Base-by-base conservation (phyloP, 2,329 filamentous ascomycete genomes). In the Coniochaeta sp. region DNA sequence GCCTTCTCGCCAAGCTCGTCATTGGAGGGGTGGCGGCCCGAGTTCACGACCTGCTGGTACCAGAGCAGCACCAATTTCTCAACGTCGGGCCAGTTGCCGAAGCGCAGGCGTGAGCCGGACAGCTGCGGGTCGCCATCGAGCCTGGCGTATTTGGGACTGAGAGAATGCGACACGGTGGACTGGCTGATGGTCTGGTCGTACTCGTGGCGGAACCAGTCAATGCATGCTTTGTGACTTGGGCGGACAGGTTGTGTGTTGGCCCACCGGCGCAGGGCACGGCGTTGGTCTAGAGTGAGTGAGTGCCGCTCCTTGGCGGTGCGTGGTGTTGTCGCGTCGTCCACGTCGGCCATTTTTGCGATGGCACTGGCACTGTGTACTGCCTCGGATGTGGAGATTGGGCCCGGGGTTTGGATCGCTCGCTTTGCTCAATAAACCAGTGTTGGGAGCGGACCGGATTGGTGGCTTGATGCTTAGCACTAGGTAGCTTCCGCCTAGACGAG, bases 31-130 rank as follows among this genome's bases (percentile, higher is more conserved):
- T 83, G 81, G 59, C 82, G 81, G 59, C 83, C 83, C 2, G 76
- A 77, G 31, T 75, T 74, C 56, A 79, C 76, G 59, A 79, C 77
- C 64, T 81, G 77, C 66, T 82, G 78, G 67, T 82, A 81, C 81
- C 81, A 83, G 7, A 81, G 73, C 62, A 83, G 72, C 22, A 83
- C 81, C 9, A 83, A 76, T 73, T 82, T 82, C 73, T 83, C 81
- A 59, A 86, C 83, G 64, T 86, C 83, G 62, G 83, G 83, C 83
- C 83, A 86, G 68, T 86, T 86, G 64, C 83, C 83, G 61, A 85
- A 85, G 64, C 83, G 82, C 63, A 86, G 75, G 50, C 83, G 81
- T 60, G 82, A 85, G 50, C 83, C 83, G n/a, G 81, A 84, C 62
- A 86, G 78, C 69, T 85, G 82, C 17, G 81, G 81, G 65, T 86